Evolutionary conservation across 768 basidiomycete species (phyloP), one percentile per base, ranked within the genome.

Genomic region (Boletus vinaceobasis): DNA sequence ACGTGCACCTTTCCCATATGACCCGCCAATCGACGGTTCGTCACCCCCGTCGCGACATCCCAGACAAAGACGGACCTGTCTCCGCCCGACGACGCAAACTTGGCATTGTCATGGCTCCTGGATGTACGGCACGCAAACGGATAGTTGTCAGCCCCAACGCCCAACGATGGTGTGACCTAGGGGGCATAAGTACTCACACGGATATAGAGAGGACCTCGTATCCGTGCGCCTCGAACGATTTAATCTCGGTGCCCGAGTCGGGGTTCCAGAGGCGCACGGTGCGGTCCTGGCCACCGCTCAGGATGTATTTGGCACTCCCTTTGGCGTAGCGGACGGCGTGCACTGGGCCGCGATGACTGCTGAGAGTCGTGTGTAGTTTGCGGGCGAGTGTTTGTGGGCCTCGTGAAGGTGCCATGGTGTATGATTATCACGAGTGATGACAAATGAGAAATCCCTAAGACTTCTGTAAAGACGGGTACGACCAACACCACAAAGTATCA

Each of bases 201-300:
- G 89, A 80, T 46, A 99, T 75, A 2, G 91, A 90, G 39, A 98
- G 80, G 4, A 99, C 90, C 68, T 98, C 97, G 69, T 98, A 96
- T 29, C 93, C 96, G 70, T 98, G 96, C 9, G 91, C 92, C 53
- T 84, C 75, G 69, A 97, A 99, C 0, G 77, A 70, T 73, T 97
- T 97, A 73, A 99, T 91, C 74, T 96, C 86, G n/a, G 85, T 79
- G 23, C 95, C 97, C 32, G 83, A 72, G 50, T 75, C 76, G 5
- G 93, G 88, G 71, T 98, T 99, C 90, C 93, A 98, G 37, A 98
- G 82, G 45, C 89, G 81, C 49, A 98, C 80, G 2, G 86, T 84
- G 46, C 94, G 82, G 73, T 98, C 97, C 68, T 92, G 88, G 19
- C 94, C 94, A 9, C 96, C 97, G 1, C 92, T 87, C n/a, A 99